phyloP scores from a whole-genome alignment of 345 rosid genomes.

The Syzygium aqueum region DNA sequence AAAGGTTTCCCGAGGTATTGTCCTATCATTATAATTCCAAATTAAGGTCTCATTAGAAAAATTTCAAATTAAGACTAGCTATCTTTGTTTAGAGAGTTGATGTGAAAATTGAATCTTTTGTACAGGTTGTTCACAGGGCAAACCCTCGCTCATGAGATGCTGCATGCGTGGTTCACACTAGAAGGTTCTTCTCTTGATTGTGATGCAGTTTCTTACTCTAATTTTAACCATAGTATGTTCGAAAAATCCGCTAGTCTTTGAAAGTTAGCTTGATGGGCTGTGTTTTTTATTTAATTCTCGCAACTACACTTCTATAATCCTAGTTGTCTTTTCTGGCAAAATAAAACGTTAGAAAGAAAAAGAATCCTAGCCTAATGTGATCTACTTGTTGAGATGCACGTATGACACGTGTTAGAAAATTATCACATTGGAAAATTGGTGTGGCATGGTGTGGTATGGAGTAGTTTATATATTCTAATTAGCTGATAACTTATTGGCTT shows the following conservation, averaged over 20 bases:
- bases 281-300: too few relatives aligned
- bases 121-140: neutral
- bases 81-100: neutral
- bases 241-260: too few relatives aligned
- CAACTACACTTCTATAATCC: too few relatives aligned
- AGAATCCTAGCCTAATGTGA: neutral
- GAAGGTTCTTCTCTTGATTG: neutral
- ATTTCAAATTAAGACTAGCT: neutral
- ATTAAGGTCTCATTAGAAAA: neutral
- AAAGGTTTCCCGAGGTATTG: neutral
- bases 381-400: too few relatives aligned
- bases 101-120: neutral
- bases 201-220: neutral
- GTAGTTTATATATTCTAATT: neutral
- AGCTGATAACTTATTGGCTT: neutral
- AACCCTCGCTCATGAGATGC: slow-evolving; percentile 2
- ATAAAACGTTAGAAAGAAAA: too few relatives aligned
- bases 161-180: neutral
- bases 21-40: neutral
- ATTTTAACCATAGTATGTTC: neutral
- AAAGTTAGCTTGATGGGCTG: too few relatives aligned
- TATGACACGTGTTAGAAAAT: neutral
- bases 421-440: neutral
- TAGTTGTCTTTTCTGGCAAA: too few relatives aligned
- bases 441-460: neutral